Conservation (phyloP, 345 rosid species). For the Populus davidiana region DNA sequence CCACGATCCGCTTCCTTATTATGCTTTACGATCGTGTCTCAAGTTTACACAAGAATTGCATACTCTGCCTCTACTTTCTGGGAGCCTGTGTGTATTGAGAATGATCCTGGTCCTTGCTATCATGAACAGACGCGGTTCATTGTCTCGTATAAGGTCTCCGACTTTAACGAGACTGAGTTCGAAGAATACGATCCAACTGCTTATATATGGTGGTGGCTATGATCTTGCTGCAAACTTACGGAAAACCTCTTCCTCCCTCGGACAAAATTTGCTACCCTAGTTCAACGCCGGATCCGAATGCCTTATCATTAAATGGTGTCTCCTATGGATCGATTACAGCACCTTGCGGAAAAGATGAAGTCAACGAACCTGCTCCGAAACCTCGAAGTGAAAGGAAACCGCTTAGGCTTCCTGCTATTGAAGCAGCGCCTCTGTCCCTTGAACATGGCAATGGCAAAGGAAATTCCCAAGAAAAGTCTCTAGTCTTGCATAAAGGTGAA, state of each 20-base stretch:
- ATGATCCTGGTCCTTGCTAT: conserved; percentile 23
- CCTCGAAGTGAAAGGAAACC: conserved; percentile 28
- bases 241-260: conserved; percentile 63
- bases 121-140: conserved; percentile 33
- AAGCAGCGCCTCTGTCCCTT: conserved; percentile 6
- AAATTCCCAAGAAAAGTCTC: background rate
- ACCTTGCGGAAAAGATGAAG: conserved; percentile 28
- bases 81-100: conserved; percentile 35
- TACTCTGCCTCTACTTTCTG: conserved; percentile 45
- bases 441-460: background rate
- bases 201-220: conserved; percentile 57
- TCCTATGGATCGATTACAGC: conserved; percentile 30
- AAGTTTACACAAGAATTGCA: conserved; percentile 17
- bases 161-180: conserved; percentile 41
- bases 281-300: conserved; percentile 17
- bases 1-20: conserved; percentile 8
- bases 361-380: conserved; percentile 14
- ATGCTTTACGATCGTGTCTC: conserved; percentile 15
- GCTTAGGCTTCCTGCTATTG: conserved; percentile 2
- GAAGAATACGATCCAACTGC: conserved; percentile 80
- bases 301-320: conserved; percentile 21
- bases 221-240: conserved; percentile 52
- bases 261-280: conserved; percentile 58
- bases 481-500: conserved; percentile 10
- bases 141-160: conserved; percentile 42